phyloP scores from a whole-genome alignment of 768 basidiomycete species.

The Bullera alba region DNA sequence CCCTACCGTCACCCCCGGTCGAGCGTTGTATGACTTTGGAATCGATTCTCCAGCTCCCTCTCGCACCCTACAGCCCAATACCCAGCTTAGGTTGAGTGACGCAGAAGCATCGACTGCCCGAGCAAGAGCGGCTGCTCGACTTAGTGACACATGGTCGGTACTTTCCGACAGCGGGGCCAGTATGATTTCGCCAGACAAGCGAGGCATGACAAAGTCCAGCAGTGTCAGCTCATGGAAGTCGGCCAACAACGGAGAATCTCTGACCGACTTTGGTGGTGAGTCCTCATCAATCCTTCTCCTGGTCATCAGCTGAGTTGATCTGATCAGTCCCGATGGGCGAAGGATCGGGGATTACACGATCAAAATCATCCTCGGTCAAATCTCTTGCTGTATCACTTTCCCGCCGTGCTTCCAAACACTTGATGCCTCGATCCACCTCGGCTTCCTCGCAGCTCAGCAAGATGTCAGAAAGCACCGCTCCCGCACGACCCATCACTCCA shows the following conservation, averaged over 20 bases:
- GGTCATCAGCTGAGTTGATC: too few relatives aligned
- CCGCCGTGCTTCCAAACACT: conserved; percentile 11
- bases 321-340: too few relatives aligned
- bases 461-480: background rate
- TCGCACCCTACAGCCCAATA: background rate
- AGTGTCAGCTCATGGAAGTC: conserved; percentile 33
- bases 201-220: conserved; percentile 11
- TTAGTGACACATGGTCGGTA: conserved; percentile 29
- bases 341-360: too few relatives aligned
- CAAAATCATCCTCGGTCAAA: background rate
- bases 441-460: conserved; percentile 8
- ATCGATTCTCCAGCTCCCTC: background rate
- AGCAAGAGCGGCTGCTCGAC: conserved; percentile 1
- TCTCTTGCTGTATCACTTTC: conserved; percentile 16
- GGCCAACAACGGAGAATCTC: conserved; percentile 33
- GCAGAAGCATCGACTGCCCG: background rate
- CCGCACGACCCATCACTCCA: background rate
- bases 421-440: conserved; percentile 14
- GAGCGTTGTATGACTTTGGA: background rate
- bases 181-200: conserved; percentile 23
- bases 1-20: background rate
- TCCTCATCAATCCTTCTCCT: background rate
- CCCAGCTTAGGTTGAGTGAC: background rate
- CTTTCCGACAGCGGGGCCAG: conserved; percentile 32
- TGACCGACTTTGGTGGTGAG: conserved; percentile 32